phyloP scores from a whole-genome alignment of 371 early-diverging fungal genomes.

The Coemansia sp. region DNA sequence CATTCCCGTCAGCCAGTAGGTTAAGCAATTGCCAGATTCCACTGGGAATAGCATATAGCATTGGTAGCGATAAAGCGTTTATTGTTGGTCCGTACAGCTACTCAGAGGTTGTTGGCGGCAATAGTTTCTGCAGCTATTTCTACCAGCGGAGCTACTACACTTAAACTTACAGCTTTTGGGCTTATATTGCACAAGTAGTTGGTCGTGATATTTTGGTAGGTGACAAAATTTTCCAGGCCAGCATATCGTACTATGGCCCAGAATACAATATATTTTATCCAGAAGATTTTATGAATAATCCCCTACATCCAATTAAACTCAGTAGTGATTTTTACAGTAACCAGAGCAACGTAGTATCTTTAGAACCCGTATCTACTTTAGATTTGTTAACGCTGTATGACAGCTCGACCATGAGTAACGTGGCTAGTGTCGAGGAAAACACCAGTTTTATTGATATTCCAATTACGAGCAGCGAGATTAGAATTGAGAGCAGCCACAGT shows the following conservation, averaged over 20 bases:
- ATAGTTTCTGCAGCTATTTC: neutral
- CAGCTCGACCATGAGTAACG: no score
- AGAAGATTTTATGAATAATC: neutral
- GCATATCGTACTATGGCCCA: neutral
- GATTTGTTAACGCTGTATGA: no score
- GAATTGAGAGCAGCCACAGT: no score
- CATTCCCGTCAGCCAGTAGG: neutral
- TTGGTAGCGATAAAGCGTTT: neutral
- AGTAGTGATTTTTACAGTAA: neutral
- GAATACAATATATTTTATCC: neutral
- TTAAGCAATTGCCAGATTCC: neutral
- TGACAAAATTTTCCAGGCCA: neutral
- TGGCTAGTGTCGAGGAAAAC: no score
- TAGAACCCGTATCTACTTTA: neutral
- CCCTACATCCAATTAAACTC: neutral
- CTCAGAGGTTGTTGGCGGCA: conserved; percentile 4
- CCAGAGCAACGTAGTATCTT: neutral
- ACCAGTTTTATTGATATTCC: no score
- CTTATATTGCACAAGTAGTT: neutral
- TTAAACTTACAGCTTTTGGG: neutral
- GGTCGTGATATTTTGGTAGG: neutral
- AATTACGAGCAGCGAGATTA: no score
- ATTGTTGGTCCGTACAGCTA: conserved; percentile 14
- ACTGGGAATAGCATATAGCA: neutral
- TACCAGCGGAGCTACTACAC: neutral